Base-by-base conservation (phyloP, 768 basidiomycete genomes). In the Rubroboletus pulcherrimus region DNA sequence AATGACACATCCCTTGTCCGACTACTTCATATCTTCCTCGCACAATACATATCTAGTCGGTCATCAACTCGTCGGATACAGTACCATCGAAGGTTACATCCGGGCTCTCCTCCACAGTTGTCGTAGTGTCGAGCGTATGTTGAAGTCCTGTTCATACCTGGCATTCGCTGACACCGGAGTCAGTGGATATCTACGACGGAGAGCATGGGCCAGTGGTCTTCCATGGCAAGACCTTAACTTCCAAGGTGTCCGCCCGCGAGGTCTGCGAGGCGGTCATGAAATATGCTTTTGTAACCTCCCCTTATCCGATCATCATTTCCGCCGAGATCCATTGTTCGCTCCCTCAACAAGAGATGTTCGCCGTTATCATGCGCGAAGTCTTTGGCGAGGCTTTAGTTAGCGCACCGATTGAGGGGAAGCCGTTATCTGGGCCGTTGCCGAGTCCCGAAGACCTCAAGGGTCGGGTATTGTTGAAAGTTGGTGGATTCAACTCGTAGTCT, bases 11-110 rank as follows among this genome's bases (percentile, higher is more conserved):
- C 93, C 96, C 1, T 76, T 97, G 14, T 82, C 85, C 2, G 90
- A 98, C 55, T 98, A 98, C 68, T 92, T 78, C 65, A 82, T 95
- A 65, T 93, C 90, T 4, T 86, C 90, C 11, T 93, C 90, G 9
- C 95, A 98, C 67, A 98, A 98, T 61, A 94, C 92, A 0, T 94
- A 94, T 65, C 83, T 95, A 9, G 83, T 91, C 17, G 93, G 93
- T 0, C 81, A 90, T 65, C 93, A 95, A 64, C 79, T 93, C 4
- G 79, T 94, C 40, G 96, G 96, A 5, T 84, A 87, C 31, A 93
- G 90, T 57, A 94, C 94, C 0, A 83, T 92, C 29, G 95, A 97
- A 65, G 84, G 96, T 0, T 98, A 98, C 68, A 93, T 98, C 53
- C 79, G 96, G 0, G 94, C 94, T 1, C 74, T 98, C 39, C 76